Percentiles rank a stretch among this genome's conserved stretches.
These are phyloP conservation scores for Tuber microsphaerosporum DNA, from an alignment of 495 filamentous ascomycete genomes.

Conservation along the genomic window DNA sequence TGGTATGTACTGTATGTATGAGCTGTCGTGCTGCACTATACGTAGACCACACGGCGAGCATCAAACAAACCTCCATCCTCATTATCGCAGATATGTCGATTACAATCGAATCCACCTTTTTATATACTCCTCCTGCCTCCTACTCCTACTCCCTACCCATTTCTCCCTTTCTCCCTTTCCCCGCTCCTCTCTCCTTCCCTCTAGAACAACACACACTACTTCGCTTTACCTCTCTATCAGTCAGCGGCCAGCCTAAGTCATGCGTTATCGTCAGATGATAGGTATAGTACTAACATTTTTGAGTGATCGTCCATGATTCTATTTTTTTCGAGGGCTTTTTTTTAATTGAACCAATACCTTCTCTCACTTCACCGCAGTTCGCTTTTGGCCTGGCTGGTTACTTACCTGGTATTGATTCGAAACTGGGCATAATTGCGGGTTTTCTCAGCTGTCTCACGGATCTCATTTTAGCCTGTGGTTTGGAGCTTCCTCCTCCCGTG, in stretches of 20 bases:
- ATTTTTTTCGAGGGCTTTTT: not conserved
- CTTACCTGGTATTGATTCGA: not conserved
- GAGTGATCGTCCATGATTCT: not conserved
- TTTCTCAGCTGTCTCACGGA: not conserved
- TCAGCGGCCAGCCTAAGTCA: not conserved
- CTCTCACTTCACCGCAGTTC: not conserved
- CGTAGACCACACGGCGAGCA: not conserved
- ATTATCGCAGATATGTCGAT: not conserved
- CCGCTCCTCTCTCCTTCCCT: not conserved
- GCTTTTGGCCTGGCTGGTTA: not conserved
- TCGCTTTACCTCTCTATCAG: not conserved
- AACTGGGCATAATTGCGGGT: not conserved
- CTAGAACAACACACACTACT: not conserved
- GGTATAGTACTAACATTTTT: not conserved
- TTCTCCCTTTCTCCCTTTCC: not conserved
- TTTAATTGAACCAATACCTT: not conserved
- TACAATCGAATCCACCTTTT: not conserved
- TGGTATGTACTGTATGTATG: not conserved
- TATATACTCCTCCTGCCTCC: not conserved
- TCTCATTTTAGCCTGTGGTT: not conserved
- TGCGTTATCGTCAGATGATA: not conserved
- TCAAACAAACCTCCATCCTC: not conserved
- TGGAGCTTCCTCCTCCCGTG: not conserved
- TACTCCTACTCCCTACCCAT: not conserved
- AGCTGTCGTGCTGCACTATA: not conserved